Percentiles rank a stretch among this genome's conserved stretches.
Conservation (phyloP, 768 basidiomycete genomes). For the Mycena albidolilacea region DNA sequence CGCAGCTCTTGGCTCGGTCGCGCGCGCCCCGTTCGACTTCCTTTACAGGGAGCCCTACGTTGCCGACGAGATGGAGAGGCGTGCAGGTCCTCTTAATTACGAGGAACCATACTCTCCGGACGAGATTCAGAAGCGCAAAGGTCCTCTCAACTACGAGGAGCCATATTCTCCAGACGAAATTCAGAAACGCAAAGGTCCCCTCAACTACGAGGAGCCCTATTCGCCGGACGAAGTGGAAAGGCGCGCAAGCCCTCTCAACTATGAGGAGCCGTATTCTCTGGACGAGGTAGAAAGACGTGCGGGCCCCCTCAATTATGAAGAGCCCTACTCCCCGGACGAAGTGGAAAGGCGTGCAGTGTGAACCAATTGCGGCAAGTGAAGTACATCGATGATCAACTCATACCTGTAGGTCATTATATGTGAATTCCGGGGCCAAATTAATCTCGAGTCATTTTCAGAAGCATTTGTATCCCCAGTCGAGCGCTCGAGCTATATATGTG, state of each 20-base stretch:
- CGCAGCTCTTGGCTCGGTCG: not conserved
- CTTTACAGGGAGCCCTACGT: slow-evolving; percentile 16
- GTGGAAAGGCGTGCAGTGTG: not conserved
- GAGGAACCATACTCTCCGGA: slow-evolving; percentile 23
- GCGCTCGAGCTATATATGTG: too few relatives aligned
- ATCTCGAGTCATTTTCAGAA: too few relatives aligned
- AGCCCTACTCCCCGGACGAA: slow-evolving; percentile 8
- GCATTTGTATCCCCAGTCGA: too few relatives aligned
- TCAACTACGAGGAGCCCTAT: slow-evolving; percentile 25
- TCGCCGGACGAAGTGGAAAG: slow-evolving; percentile 16
- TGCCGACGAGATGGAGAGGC: slow-evolving; percentile 15
- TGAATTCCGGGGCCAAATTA: too few relatives aligned
- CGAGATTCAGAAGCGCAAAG: slow-evolving; percentile 17
- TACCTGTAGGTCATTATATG: too few relatives aligned
- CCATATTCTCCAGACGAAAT: slow-evolving; percentile 27
- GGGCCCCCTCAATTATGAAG: not conserved
- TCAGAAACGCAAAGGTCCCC: slow-evolving; percentile 5
- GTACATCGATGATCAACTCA: too few relatives aligned
- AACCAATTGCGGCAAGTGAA: too few relatives aligned
- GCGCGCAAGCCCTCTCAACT: not conserved
- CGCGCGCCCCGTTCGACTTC: not conserved
- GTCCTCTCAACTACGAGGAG: slow-evolving; percentile 24
- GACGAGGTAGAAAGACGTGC: not conserved
- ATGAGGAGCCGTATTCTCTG: not conserved
- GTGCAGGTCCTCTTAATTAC: slow-evolving; percentile 7